Conservation (phyloP, 352 stramenopile genomes). For the Hyaloperonospora arabidopsidis region DNA sequence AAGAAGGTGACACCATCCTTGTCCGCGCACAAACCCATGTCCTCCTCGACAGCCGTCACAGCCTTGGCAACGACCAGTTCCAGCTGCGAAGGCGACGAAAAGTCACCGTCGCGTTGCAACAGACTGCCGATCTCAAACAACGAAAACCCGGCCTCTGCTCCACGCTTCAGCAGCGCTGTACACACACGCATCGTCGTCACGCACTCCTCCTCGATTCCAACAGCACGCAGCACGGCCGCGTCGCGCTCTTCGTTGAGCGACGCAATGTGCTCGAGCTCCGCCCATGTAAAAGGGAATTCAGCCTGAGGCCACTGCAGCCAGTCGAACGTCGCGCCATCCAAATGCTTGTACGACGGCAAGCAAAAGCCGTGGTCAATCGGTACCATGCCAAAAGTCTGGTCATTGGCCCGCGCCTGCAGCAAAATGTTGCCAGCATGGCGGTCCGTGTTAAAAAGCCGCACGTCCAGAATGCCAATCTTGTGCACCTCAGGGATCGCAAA, state of each 20-base stretch:
- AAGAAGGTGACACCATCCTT: constrained; percentile 33
- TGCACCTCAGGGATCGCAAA: constrained; percentile 80
- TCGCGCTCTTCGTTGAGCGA: constrained; percentile 55
- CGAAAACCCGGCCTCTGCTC: constrained; percentile 71
- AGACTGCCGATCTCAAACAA: constrained; percentile 78
- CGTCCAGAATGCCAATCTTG: constrained; percentile 84
- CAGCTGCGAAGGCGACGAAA: constrained; percentile 64
- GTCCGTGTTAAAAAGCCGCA: constrained; percentile 86
- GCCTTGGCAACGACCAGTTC: constrained; percentile 61
- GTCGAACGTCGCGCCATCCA: constrained; percentile 79
- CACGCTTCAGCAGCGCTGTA: constrained; percentile 66
- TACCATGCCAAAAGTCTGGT: constrained; percentile 74
- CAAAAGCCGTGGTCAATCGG: constrained; percentile 87
- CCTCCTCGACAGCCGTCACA: constrained; percentile 24
- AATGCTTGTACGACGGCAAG: constrained; percentile 72
- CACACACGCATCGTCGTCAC: constrained; percentile 77
- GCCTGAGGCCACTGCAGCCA: constrained; percentile 85
- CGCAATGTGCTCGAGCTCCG: constrained; percentile 68
- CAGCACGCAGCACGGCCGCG: constrained; percentile 46
- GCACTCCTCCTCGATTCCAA: constrained; percentile 77
- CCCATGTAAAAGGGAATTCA: constrained; percentile 78
- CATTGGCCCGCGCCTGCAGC: constrained; percentile 39
- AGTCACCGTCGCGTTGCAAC: constrained; percentile 76
- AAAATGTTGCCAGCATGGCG: constrained; percentile 85
- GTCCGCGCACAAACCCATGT: constrained; percentile 27